Evolutionary conservation across 257 asterid species (phyloP).

Genomic region (Euphrasia confusa): DNA sequence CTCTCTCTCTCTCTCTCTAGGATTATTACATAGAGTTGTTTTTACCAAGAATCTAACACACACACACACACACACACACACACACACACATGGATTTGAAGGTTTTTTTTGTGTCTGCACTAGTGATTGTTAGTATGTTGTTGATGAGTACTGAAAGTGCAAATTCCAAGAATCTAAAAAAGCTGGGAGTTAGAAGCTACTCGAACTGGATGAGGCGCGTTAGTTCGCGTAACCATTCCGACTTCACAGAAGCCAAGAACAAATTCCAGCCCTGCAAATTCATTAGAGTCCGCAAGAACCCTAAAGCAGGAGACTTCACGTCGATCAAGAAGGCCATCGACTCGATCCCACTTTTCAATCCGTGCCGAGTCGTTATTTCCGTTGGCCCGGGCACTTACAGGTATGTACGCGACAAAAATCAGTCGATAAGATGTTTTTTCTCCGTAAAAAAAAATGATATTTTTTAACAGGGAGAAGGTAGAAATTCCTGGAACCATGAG

Average conservation of each 20-base stretch:
- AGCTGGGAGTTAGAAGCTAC: slow-evolving; percentile 35
- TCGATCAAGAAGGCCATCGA: slow-evolving; percentile 53
- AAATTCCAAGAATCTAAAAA: slow-evolving; percentile 26
- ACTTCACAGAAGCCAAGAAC: slow-evolving; percentile 48
- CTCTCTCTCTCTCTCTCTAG: slow-evolving; percentile 21
- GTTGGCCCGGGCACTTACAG: slow-evolving; percentile 69
- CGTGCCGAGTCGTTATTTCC: slow-evolving; percentile 68
- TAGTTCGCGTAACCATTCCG: slow-evolving; percentile 50
- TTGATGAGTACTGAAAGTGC: slow-evolving; percentile 20
- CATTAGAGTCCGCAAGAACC: slow-evolving; percentile 57
- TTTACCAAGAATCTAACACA: background rate
- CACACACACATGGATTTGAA: slow-evolving; percentile 20
- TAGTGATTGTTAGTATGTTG: slow-evolving; percentile 24
- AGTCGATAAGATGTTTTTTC: background rate
- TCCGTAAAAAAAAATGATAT: background rate
- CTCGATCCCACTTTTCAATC: slow-evolving; percentile 65
- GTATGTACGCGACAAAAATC: slow-evolving; percentile 41
- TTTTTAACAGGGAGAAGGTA: slow-evolving; percentile 63
- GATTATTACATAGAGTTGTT: background rate
- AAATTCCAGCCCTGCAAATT: slow-evolving; percentile 51
- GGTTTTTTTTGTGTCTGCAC: slow-evolving; percentile 14
- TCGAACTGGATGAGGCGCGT: slow-evolving; percentile 54
- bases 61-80: slow-evolving; percentile 13
- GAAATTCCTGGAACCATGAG: slow-evolving; percentile 79
- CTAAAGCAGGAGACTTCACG: slow-evolving; percentile 51